phyloP scores from a whole-genome alignment of 345 rosid species.

The Eucalyptus sideroxylon region DNA sequence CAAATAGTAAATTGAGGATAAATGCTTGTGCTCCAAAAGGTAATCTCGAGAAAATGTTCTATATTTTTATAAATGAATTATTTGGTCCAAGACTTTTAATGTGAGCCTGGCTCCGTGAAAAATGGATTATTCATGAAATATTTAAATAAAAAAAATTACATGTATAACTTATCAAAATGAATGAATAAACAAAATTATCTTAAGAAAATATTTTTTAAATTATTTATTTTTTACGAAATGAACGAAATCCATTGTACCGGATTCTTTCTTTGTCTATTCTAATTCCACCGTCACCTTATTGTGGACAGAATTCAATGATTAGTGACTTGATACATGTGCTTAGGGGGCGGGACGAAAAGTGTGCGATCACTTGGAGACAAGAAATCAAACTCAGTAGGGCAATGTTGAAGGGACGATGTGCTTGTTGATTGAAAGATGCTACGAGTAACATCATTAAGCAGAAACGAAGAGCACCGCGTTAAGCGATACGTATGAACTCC shows the following conservation, averaged over 20 bases:
- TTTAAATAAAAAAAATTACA: rapidly evolving
- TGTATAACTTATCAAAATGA: neutral
- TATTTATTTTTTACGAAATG: too few relatives aligned
- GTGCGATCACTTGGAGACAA: too few relatives aligned
- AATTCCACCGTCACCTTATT: neutral
- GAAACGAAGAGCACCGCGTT: neutral
- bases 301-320: neutral
- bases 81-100: neutral
- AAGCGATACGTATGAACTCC: neutral
- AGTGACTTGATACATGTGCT: neutral
- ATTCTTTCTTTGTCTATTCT: neutral
- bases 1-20: rapidly evolving
- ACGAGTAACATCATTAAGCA: neutral
- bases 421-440: neutral
- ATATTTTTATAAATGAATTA: neutral
- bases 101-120: neutral
- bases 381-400: neutral
- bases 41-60: neutral
- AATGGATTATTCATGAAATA: too few relatives aligned
- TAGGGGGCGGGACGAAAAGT: too few relatives aligned
- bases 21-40: neutral
- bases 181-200: too few relatives aligned
- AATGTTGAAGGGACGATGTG: neutral
- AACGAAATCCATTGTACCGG: too few relatives aligned
- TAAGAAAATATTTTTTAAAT: too few relatives aligned